A percentile compares a stretch with the other conserved stretches of the same genome.
phyloP scores from a whole-genome alignment of 2,329 filamentous ascomycete species.

The Ramichloridium luteum region DNA sequence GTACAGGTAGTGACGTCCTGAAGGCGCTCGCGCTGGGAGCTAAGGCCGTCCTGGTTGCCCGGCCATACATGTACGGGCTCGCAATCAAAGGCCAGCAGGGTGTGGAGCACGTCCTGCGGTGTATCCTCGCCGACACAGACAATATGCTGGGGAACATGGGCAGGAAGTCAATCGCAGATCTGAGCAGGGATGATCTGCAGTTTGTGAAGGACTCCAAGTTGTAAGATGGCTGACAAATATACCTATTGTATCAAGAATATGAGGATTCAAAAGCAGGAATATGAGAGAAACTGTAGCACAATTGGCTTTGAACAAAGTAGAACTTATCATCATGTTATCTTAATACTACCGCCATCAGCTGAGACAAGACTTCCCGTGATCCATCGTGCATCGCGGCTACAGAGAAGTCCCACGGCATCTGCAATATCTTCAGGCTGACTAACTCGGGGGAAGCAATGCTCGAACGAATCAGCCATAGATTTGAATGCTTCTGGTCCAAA shows the following conservation, averaged over 20 bases:
- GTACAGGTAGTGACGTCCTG: constrained; percentile 39
- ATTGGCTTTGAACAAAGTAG: too few species aligned
- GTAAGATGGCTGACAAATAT: too few species aligned
- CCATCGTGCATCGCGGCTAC: constrained; percentile 21
- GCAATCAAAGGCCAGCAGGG: constrained; percentile 45
- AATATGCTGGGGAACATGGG: constrained; percentile 15
- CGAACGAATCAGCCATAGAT: too few species aligned
- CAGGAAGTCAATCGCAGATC: constrained; percentile 11
- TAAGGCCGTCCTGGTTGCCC: constrained; percentile 44
- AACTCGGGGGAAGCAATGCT: constrained; percentile 4
- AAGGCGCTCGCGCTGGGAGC: constrained; percentile 45
- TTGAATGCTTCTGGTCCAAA: too few species aligned
- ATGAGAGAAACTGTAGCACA: too few species aligned
- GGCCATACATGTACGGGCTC: constrained; percentile 48
- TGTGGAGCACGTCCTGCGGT: constrained; percentile 30
- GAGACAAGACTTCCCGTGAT: too few species aligned
- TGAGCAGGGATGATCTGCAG: constrained; percentile 13
- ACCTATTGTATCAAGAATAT: too few species aligned
- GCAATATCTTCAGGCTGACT: constrained; percentile 42
- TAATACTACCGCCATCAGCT: too few species aligned
- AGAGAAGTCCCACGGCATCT: constrained; percentile 47
- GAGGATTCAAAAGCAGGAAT: too few species aligned
- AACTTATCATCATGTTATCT: too few species aligned
- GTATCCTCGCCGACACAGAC: constrained; percentile 15
- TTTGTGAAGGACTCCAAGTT: constrained; percentile 11